These are phyloP conservation scores for Coniella vitis DNA, from an alignment of 2,329 filamentous ascomycete genomes.

Conservation along the genomic window DNA sequence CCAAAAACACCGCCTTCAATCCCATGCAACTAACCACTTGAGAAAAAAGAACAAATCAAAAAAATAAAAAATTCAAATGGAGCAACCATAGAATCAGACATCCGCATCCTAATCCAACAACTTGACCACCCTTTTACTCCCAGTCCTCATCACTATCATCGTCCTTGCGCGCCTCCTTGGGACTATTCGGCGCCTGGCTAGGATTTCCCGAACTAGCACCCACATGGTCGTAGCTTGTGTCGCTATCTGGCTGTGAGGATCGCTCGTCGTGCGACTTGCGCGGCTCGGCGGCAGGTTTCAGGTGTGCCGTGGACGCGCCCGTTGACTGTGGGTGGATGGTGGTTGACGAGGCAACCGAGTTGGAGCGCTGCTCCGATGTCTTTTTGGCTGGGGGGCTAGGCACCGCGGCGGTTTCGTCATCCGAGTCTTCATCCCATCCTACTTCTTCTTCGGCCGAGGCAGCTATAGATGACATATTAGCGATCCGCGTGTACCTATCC, in stretches of 20 bases:
- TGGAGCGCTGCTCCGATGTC: constrained; percentile 28
- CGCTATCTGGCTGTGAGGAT: constrained; percentile 76
- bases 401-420: constrained; percentile 28
- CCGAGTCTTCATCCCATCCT: constrained; percentile 55
- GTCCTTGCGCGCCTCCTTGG: constrained; percentile 50
- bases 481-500: too few species aligned
- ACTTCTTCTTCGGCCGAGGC: constrained; percentile 67
- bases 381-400: constrained; percentile 22
- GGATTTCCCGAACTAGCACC: constrained; percentile 67
- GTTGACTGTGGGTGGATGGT: constrained; percentile 50
- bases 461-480: constrained; percentile 39
- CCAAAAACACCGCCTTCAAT: not conserved
- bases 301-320: constrained; percentile 27
- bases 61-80: too few species aligned
- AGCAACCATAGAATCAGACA: too few species aligned
- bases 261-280: constrained; percentile 81
- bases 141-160: constrained; percentile 67
- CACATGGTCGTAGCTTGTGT: constrained; percentile 93
- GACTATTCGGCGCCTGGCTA: constrained; percentile 68
- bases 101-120: not conserved
- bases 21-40: too few species aligned
- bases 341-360: constrained; percentile 50
- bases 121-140: too few species aligned
- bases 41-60: too few species aligned
- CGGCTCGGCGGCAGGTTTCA: constrained; percentile 54